Evolutionary conservation across 2,329 filamentous ascomycete genomes (phyloP), one percentile per base, ranked within the genome.

Genomic region (Cordyceps cicadae): DNA sequence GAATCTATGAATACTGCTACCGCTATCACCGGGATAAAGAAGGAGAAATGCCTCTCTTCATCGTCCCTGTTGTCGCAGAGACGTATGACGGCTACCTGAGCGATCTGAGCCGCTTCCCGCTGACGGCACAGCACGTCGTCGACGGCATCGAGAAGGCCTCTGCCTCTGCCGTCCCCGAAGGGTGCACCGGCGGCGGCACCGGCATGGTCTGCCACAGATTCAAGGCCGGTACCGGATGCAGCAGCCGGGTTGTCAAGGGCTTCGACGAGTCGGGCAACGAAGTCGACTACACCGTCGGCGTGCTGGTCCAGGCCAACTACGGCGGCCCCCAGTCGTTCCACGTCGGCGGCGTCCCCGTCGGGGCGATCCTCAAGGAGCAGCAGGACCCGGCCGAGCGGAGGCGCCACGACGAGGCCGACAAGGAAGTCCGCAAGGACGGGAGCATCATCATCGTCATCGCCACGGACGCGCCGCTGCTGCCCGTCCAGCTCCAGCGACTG

Each of bases 201-300:
- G 85, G 85, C 15, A 87, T 88, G 84, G 77, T 84, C 43, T 86
- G 83, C 67, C 83, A 87, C 66, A 79, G 79, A 64, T 87, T 84
- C 74, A 87, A 88, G 68, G 86, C 84, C 41, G 86, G 86, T 0
- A 89, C 86, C 0, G 86, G 86, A 1, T 85, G 80, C 0, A 81
- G 80, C 65, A 85, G 80, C 53, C 78, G 86, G 26, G 64, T 83
- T 8, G 77, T 88, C n/a, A 70, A 73, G 2, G 80, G 80, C 0
- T 65, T 75, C 26, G 74, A 75, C 50, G 60, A 53, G 14, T 63
- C 67, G 5, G 70, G 68, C 1, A 68, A 67, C 3, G 64, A 67
- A 5, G 76, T 71, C 60, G 70, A 73, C 3, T 88, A 84, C 66
- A 86, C 81, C 0, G 76, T 89, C 21, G 86, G 76, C 0, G 84